Evolutionary conservation across 2,329 filamentous ascomycete species (phyloP), one percentile per base, ranked within the genome.

Genomic region (Alternaria triticina): DNA sequence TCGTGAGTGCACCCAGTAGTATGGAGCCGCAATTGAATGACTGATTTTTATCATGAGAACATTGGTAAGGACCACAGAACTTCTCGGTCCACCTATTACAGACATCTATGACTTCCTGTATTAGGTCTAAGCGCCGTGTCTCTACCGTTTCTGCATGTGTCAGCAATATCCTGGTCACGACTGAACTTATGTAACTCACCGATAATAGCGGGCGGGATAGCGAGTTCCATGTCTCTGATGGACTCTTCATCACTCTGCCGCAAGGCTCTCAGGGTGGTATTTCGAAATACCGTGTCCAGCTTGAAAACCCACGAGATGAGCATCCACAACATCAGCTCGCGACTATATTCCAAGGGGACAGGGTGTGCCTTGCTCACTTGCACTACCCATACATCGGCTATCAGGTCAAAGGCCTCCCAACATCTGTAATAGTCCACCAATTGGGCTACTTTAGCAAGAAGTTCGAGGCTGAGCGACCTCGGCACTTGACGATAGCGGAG

Each of bases 401-500:
- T 83, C 1, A 80, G 64, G 54, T 83, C 81, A 3, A 84, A 78
- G 0, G 80, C 79, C 47, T 85, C 83, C 15, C 75, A 66, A 62
- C 83, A 82, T 55, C 74, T 70, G 60, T 82, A 83, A 22, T 79
- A 79, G 60, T 84, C 80, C 7, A 83, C 79, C 20, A 85, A 72
- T 1, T 80, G 72, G 6, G 82, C 82, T 17, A 86, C 74, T 59
- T 82, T 80, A n/a, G 79, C 78, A 11, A 86, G 74, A 10, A 77
- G 72, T n/a, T 84, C 79, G 6, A 85, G 70, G 33, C 67, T 72
- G 1, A 85, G 63, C 0, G 62, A 51, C 43, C 70, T 72, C 1
- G 83, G 82, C 13, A 86, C 77, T 45, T 80, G 77, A 28, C 74
- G 65, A 12, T 75, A 78, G 6, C 78, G 79, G 57, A 81, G 76